Conservation (phyloP, 164 flowering plant species). For the Kalanchoe fedtschenkoi region DNA sequence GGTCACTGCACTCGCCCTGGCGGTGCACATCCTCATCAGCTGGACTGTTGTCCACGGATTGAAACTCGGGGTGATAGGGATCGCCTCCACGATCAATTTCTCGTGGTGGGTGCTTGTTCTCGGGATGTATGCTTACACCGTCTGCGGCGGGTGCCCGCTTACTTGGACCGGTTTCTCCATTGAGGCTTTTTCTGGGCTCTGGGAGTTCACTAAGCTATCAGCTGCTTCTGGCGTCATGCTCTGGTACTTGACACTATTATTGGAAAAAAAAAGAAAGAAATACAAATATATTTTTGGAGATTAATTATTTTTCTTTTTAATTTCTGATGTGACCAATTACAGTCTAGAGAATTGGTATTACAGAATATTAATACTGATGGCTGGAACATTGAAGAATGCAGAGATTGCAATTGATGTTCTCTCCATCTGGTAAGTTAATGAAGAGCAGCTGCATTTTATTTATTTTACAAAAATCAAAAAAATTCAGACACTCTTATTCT, state of each 20-base stretch:
- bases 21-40: conserved; percentile 24
- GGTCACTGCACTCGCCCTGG: conserved; percentile 25
- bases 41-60: conserved; percentile 32
- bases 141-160: conserved; percentile 32
- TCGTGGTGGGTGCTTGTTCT: conserved; percentile 42
- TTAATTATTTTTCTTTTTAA: not conserved
- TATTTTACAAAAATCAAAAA: no score
- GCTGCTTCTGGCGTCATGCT: conserved; percentile 50
- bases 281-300: not conserved
- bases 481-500: no score
- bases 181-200: conserved; percentile 38
- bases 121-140: conserved; percentile 22
- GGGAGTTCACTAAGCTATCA: conserved; percentile 42
- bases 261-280: no score
- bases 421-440: conserved; percentile 43
- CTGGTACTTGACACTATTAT: conserved; percentile 25
- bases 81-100: conserved; percentile 20
- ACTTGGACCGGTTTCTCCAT: conserved; percentile 47
- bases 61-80: conserved; percentile 30
- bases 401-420: conserved; percentile 59
- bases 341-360: conserved; percentile 82
- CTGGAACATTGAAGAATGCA: conserved; percentile 51
- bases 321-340: not conserved
- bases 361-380: conserved; percentile 42
- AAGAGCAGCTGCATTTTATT: not conserved